Conservation (phyloP, 441 rosid species). For the Adansonia gregorii region DNA sequence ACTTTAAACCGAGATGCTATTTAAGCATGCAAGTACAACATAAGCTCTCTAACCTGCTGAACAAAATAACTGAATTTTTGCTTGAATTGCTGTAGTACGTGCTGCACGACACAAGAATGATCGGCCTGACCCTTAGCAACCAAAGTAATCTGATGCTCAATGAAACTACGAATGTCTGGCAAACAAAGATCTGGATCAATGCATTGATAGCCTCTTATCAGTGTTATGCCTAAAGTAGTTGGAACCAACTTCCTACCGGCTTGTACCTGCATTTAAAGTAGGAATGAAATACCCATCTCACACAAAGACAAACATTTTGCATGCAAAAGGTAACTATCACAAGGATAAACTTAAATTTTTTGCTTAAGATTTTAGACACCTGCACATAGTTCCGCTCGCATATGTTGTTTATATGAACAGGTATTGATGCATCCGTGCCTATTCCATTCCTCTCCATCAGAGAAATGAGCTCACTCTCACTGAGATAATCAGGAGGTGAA, state of each 20-base stretch:
- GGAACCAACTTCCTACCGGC: constrained; percentile 86
- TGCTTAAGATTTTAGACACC: constrained; percentile 43
- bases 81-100: constrained; percentile 81
- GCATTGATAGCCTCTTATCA: constrained; percentile 89
- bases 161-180: constrained; percentile 94
- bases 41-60: constrained; percentile 60
- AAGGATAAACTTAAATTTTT: not conserved
- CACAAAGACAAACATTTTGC: not conserved
- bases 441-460: constrained; percentile 94
- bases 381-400: constrained; percentile 95
- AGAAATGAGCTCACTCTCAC: constrained; percentile 92
- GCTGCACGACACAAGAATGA: constrained; percentile 71
- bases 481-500: constrained; percentile 79
- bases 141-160: constrained; percentile 92
- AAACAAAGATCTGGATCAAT: constrained; percentile 95
- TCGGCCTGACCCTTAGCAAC: constrained; percentile 90
- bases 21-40: constrained; percentile 7
- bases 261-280: constrained; percentile 64
- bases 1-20: not conserved
- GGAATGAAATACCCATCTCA: constrained; percentile 19
- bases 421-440: constrained; percentile 95
- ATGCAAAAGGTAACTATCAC: not conserved
- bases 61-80: constrained; percentile 76
- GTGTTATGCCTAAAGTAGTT: constrained; percentile 81
- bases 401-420: constrained; percentile 91